Base-by-base conservation (phyloP, 768 basidiomycete species). In the Trametes cinnabarina region DNA sequence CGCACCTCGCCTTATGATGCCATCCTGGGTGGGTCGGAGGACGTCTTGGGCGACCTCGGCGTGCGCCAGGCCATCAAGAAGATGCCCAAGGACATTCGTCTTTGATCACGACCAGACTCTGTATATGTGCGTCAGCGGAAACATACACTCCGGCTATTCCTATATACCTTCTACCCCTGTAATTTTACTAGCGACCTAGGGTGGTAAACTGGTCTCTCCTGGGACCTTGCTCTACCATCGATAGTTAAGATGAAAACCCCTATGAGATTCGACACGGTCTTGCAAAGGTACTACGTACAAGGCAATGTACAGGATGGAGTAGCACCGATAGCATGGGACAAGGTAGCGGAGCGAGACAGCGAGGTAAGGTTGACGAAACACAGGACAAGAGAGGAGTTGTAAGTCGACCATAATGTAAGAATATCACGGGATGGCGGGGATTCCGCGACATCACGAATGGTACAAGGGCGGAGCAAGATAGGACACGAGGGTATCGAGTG, bases 1-100 rank as follows among this genome's bases (percentile, higher is more conserved):
- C 83, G 89, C 55, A 92, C 90, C 2, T 88, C 89, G 12, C 84
- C 87, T 3, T 93, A 90, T 70, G 91, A 93, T 66, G 85, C 90
- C 3, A 90, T 92, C 66, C 81, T 92, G 25, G 92, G 88, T 26
- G 91, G 92, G 12, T 82, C 85, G 12, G 87, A 89, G 68, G 86
- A 90, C 59, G 87, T 90, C 0, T 61, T 90, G 43, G 86, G 84
- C 2, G 88, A 90, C 62, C 73, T 90, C 28, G 88, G 88, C 23
- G 88, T 89, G 42, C 77, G 88, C 3, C 87, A 88, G 63, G 88
- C 85, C 1, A 75, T 88, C 63, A 87, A 79, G 70, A 86, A 81
- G 71, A 85, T 90, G 77, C 88, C 87, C 2, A 75, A 74, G 67
- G 73, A 74, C 42, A 73, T 74, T 3, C 71, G 78, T 48, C 61